A percentile compares a stretch with the other conserved stretches of the same genome.
These are phyloP conservation scores for Musa itinerans DNA, from an alignment of 176 grass and related monocot species.

Conservation along the genomic window DNA sequence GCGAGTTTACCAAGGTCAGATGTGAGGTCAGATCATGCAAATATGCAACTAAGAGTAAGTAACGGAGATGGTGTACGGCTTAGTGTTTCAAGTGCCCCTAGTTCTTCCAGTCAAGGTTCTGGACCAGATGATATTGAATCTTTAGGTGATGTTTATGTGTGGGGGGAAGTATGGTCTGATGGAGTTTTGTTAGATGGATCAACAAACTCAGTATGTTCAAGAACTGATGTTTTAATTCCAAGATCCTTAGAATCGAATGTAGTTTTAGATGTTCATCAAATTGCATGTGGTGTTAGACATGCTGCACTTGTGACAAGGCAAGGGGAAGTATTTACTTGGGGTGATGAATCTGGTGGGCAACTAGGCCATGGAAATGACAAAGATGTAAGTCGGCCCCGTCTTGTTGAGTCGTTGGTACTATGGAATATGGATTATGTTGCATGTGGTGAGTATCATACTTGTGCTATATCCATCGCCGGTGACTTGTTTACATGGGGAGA, in stretches of 20 bases:
- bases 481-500: slow-evolving; percentile 87
- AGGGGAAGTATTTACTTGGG: slow-evolving; percentile 93
- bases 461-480: slow-evolving; percentile 61
- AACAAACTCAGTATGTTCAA: slow-evolving; percentile 33
- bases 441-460: slow-evolving; percentile 84
- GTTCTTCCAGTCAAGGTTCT: slow-evolving; percentile 66
- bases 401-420: slow-evolving; percentile 61
- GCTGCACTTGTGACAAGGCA: slow-evolving; percentile 78
- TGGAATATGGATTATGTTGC: slow-evolving; percentile 71
- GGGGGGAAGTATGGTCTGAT: slow-evolving; percentile 92
- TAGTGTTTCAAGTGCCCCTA: slow-evolving; percentile 83
- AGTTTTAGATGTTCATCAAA: slow-evolving; percentile 82
- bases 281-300: slow-evolving; percentile 69
- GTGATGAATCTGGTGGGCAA: slow-evolving; percentile 63
- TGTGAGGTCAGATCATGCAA: slow-evolving; percentile 56
- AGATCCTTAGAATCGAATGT: slow-evolving; percentile 90
- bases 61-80: slow-evolving; percentile 56
- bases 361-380: slow-evolving; percentile 62
- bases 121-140: slow-evolving; percentile 84
- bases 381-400: slow-evolving; percentile 64
- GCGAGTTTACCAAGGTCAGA: slow-evolving; percentile 56
- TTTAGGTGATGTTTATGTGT: slow-evolving; percentile 90
- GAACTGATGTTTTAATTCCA: slow-evolving; percentile 59
- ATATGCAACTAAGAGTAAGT: slow-evolving; percentile 83
- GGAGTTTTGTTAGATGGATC: slow-evolving; percentile 38